Conservation (phyloP, 2,329 filamentous ascomycete genomes). For the Graphilbum ipis-grandicollis region DNA sequence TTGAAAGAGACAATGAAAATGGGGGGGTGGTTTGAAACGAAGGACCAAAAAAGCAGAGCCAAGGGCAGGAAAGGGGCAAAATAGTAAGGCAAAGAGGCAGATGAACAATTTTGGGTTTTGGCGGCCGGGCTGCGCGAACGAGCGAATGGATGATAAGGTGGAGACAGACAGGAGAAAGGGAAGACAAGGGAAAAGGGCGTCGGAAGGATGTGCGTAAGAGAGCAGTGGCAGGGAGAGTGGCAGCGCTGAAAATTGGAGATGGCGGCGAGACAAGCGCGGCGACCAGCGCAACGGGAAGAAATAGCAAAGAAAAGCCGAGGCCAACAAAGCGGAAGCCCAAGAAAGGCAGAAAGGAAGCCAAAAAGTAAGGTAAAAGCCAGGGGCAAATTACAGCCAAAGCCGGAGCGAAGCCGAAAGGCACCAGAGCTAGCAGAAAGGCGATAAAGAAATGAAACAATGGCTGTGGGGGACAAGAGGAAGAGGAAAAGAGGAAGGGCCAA, state of each 20-base stretch:
- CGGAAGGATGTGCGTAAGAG: too few species aligned
- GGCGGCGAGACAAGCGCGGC: background rate
- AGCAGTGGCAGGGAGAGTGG: too few species aligned
- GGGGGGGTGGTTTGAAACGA: background rate
- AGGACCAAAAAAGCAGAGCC: background rate
- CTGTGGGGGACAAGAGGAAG: too few species aligned
- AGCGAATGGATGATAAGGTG: constrained; percentile 7
- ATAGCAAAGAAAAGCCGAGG: background rate
- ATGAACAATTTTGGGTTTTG: constrained; percentile 6
- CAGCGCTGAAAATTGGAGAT: too few species aligned
- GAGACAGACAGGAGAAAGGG: constrained; percentile 5
- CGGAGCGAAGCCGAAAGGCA: too few species aligned
- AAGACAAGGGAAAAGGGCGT: background rate
- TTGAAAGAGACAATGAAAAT: too few species aligned
- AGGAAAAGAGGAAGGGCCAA: too few species aligned
- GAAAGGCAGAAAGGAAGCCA: too few species aligned
- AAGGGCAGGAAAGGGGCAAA: background rate
- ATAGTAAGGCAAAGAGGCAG: constrained; percentile 1
- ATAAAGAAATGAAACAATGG: too few species aligned
- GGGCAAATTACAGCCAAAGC: too few species aligned
- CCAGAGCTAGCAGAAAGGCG: too few species aligned
- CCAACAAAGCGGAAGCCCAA: background rate
- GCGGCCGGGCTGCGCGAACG: constrained; percentile 5
- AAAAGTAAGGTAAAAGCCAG: too few species aligned
- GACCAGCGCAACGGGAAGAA: background rate